phyloP scores from a whole-genome alignment of 2,329 filamentous ascomycete species.

The Fonsecaea multimorphosa region DNA sequence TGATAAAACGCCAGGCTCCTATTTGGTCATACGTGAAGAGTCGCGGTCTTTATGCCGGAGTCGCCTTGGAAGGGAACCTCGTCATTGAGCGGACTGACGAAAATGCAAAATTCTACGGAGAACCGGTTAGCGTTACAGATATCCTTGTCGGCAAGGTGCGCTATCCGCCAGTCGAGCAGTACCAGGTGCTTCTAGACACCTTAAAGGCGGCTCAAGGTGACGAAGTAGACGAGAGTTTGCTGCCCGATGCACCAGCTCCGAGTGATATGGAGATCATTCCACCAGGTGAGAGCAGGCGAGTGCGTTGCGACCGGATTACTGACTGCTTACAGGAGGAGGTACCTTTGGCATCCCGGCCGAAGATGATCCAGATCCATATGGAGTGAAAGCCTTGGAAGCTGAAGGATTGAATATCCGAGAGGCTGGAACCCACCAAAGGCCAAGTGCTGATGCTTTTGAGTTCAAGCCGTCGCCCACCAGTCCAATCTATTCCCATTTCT shows the following conservation, averaged over 20 bases:
- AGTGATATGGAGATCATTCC: slow-evolving; percentile 69
- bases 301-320: slow-evolving; percentile 44
- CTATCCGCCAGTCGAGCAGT: slow-evolving; percentile 59
- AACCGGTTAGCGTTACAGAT: slow-evolving; percentile 65
- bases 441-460: slow-evolving; percentile 80
- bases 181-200: slow-evolving; percentile 74
- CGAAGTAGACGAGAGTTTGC: slow-evolving; percentile 71
- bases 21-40: slow-evolving; percentile 89
- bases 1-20: slow-evolving; percentile 72
- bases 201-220: slow-evolving; percentile 88
- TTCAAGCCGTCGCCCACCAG: slow-evolving; percentile 78
- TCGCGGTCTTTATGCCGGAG: slow-evolving; percentile 83
- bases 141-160: slow-evolving; percentile 68
- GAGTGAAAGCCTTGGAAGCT: slow-evolving; percentile 86
- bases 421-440: slow-evolving; percentile 77
- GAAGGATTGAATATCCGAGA: slow-evolving; percentile 88
- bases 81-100: slow-evolving; percentile 86
- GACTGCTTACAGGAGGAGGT: slow-evolving; percentile 43
- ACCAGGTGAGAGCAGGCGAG: slow-evolving; percentile 53
- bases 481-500: slow-evolving; percentile 66
- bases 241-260: slow-evolving; percentile 73
- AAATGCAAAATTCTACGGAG: slow-evolving; percentile 83
- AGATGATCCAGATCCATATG: slow-evolving; percentile 89
- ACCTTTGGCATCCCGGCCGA: slow-evolving; percentile 78
- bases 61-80: slow-evolving; percentile 85